Evolutionary conservation across 176 grass and related monocot genomes (phyloP).

Genomic region (Oryza nivara): DNA sequence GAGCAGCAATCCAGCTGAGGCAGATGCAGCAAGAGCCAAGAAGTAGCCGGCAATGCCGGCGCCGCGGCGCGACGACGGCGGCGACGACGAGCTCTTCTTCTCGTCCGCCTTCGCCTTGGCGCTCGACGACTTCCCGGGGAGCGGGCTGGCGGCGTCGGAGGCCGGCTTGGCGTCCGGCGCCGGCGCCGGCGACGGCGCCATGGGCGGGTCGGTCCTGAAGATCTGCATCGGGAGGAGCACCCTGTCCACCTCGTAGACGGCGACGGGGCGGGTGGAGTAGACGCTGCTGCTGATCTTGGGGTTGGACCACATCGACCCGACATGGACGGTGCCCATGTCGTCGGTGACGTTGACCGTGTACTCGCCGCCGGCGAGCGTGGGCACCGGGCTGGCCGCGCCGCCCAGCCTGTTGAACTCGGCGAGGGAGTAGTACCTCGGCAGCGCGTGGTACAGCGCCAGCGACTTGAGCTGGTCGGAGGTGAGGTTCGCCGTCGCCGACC

Average conservation of each 20-base stretch:
- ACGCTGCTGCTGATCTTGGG: constrained; percentile 89
- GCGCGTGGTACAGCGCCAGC: constrained; percentile 74
- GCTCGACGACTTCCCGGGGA: constrained; percentile 24
- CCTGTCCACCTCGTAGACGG: constrained; percentile 74
- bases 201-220: constrained; percentile 74
- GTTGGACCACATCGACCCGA: constrained; percentile 88
- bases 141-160: constrained; percentile 51
- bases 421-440: constrained; percentile 87
- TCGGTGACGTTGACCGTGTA: constrained; percentile 84
- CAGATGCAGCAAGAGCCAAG: constrained; percentile 44
- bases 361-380: constrained; percentile 70
- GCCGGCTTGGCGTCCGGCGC: constrained; percentile 63
- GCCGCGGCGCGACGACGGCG: neutral
- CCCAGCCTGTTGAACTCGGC: constrained; percentile 86
- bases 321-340: constrained; percentile 59
- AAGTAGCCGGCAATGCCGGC: constrained; percentile 36
- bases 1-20: constrained; percentile 51
- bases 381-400: constrained; percentile 63
- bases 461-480: constrained; percentile 79
- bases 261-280: constrained; percentile 68
- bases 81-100: constrained; percentile 35
- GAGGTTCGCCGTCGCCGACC: constrained; percentile 73
- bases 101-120: constrained; percentile 37
- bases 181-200: constrained; percentile 73
- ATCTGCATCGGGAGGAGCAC: constrained; percentile 85